These are phyloP conservation scores for Alternaria ethzedia DNA, from an alignment of 2,329 filamentous ascomycete genomes.

Conservation along the genomic window DNA sequence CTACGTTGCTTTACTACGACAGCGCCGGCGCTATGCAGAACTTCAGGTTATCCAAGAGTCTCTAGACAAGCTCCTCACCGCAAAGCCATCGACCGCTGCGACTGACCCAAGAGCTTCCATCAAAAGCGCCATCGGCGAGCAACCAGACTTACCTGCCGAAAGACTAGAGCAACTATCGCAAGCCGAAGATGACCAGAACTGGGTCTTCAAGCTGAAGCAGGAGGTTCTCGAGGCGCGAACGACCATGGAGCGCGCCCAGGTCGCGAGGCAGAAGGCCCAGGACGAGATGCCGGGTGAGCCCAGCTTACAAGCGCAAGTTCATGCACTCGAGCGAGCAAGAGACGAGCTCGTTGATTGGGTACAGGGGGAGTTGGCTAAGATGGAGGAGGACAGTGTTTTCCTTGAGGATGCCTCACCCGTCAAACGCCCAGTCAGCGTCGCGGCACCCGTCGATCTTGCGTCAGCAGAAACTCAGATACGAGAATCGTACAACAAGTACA, in stretches of 20 bases:
- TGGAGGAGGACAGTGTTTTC: constrained; percentile 46
- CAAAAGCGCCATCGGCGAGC: constrained; percentile 42
- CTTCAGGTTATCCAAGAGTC: constrained; percentile 56
- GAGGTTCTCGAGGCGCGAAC: constrained; percentile 46
- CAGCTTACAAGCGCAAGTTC: constrained; percentile 38
- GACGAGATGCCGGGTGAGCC: neutral
- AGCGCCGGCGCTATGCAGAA: constrained; percentile 54
- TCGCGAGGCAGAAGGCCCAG: constrained; percentile 23
- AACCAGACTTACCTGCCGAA: constrained; percentile 46
- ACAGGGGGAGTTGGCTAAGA: constrained; percentile 55
- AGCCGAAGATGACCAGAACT: constrained; percentile 27
- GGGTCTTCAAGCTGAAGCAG: constrained; percentile 47
- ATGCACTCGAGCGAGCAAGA: constrained; percentile 53
- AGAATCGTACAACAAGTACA: constrained; percentile 42
- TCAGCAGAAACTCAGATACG: constrained; percentile 35
- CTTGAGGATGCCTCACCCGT: constrained; percentile 43
- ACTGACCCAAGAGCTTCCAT: constrained; percentile 37
- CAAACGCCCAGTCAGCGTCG: constrained; percentile 23
- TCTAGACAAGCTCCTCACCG: constrained; percentile 47
- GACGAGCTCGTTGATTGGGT: constrained; percentile 60
- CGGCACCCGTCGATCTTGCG: constrained; percentile 15
- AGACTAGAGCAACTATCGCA: constrained; percentile 34
- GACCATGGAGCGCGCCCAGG: constrained; percentile 41
- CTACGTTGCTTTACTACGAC: constrained; percentile 55
- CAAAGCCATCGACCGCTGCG: constrained; percentile 40